A percentile compares a stretch with the other conserved stretches of the same genome.
These are phyloP conservation scores for Bipolaris cookei DNA, from an alignment of 2,329 filamentous ascomycete genomes.

Conservation along the genomic window DNA sequence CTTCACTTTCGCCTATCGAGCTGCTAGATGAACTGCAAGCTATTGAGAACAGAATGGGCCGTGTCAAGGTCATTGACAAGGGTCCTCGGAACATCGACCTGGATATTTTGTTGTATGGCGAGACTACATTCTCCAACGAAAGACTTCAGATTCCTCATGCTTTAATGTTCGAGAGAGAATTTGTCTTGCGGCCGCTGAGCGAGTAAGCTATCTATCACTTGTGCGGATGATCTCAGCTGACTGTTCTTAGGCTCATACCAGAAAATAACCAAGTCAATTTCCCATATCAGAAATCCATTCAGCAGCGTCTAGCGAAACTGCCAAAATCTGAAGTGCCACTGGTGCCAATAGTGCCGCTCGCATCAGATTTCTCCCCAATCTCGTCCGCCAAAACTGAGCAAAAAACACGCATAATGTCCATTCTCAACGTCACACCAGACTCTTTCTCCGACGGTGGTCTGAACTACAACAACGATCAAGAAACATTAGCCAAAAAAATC, in stretches of 20 bases:
- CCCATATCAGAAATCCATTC: constrained; percentile 50
- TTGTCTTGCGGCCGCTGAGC: constrained; percentile 85
- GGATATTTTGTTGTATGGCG: constrained; percentile 84
- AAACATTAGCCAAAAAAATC: constrained; percentile 64
- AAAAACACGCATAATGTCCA: constrained; percentile 84
- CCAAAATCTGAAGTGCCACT: constrained; percentile 44
- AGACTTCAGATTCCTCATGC: constrained; percentile 85
- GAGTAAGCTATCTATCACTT: constrained; percentile 62
- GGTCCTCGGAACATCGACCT: constrained; percentile 94
- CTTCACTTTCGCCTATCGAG: constrained; percentile 73
- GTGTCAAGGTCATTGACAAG: constrained; percentile 87
- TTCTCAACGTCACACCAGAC: constrained; percentile 92
- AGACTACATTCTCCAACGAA: constrained; percentile 68
- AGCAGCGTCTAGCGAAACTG: constrained; percentile 46
- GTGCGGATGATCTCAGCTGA: constrained; percentile 16
- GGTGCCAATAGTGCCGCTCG: constrained; percentile 50
- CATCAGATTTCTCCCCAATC: constrained; percentile 41
- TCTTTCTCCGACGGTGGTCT: constrained; percentile 92
- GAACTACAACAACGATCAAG: constrained; percentile 51
- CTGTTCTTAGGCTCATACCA: constrained; percentile 33
- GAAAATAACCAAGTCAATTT: constrained; percentile 46
- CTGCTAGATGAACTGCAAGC: constrained; percentile 81
- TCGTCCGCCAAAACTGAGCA: constrained; percentile 31
- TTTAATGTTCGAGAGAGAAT: constrained; percentile 87
- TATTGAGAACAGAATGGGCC: constrained; percentile 80